Evolutionary conservation across 495 filamentous ascomycete species (phyloP), one percentile per base, ranked within the genome.

Genomic region (Cryomyces minteri): DNA sequence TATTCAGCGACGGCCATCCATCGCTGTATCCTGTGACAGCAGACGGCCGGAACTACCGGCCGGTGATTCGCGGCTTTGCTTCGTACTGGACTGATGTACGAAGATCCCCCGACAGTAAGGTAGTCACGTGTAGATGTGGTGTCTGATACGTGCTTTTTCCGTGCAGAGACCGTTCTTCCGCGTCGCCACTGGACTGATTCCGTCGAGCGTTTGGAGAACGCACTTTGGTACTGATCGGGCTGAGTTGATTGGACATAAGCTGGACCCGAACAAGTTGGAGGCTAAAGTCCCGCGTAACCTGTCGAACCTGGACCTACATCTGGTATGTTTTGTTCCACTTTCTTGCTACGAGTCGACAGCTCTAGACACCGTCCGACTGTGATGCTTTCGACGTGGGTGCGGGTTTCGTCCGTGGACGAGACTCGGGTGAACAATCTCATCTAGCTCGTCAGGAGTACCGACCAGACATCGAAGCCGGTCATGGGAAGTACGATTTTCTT

Each of bases 151-250:
- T 25, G 18, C 18, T 25, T 25, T 25, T 25, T 25, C 18, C 18
- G 18, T 25, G 18, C 18, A 25, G 31, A 44, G 53, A 14, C 54
- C 57, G 8, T 37, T 62, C 9, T 62, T 62, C 45, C 52, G 58
- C 9, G 51, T 52, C 6, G 56, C 55, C 28, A 58, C 54, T 4
- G 58, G 58, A 8, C 39, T 62, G 6, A 62, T 62, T 29, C 58
- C 58, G 12, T 34, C 48, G 0, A 49, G 49, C 25, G 57, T 62
- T 18, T 62, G 58, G 58, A 32, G 46, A 12, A 52, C 52, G 5
- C 8, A 36, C 14, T 62, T 62, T 43, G 58, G 58, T 14, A 30
- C 41, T 32, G 58, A 62, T 41, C 41, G 58, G 25, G 47, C 48
- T 2, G 44, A 45, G 9, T 39, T 62, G 8, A 62, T 62, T 10